Evolutionary conservation across 2,329 filamentous ascomycete species (phyloP).

Genomic region (Alternaria solani): DNA sequence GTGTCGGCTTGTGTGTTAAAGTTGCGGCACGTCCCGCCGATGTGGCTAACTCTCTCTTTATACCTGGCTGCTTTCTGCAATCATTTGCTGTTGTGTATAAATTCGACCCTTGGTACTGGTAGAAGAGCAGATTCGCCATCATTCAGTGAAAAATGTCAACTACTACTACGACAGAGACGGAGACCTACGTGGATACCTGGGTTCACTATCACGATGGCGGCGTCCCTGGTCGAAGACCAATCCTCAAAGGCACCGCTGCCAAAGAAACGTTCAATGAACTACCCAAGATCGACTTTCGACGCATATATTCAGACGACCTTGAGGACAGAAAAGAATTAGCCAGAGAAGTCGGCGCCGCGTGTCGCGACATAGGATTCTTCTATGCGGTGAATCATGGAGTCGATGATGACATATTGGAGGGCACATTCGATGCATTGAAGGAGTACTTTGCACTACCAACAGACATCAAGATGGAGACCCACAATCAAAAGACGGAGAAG

Average conservation of each 20-base stretch:
- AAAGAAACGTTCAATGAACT: slow-evolving; percentile 36
- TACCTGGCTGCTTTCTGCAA: neutral
- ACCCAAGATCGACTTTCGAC: slow-evolving; percentile 42
- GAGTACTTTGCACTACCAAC: slow-evolving; percentile 42
- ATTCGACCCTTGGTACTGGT: neutral
- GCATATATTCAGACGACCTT: slow-evolving; percentile 38
- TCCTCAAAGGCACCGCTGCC: slow-evolving; percentile 36
- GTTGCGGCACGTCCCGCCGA: slow-evolving; percentile 11
- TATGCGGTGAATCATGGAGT: slow-evolving; percentile 46
- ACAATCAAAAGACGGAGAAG: slow-evolving; percentile 46
- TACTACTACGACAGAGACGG: slow-evolving; percentile 18
- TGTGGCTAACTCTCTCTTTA: slow-evolving; percentile 1
- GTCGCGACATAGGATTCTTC: slow-evolving; percentile 46
- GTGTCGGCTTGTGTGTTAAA: slow-evolving; percentile 3
- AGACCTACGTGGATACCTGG: slow-evolving; percentile 26
- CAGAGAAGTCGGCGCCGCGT: slow-evolving; percentile 43
- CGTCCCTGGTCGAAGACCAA: slow-evolving; percentile 34
- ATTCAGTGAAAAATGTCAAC: slow-evolving; percentile 18
- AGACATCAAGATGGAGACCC: slow-evolving; percentile 49
- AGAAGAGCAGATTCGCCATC: neutral
- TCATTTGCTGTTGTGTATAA: neutral
- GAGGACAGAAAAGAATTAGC: slow-evolving; percentile 38
- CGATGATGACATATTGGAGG: slow-evolving; percentile 34
- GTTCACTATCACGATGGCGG: slow-evolving; percentile 46
- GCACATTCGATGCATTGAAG: slow-evolving; percentile 41